Percentiles rank a stretch among this genome's conserved stretches.
Conservation (phyloP, 2,329 filamentous ascomycete species). For the Pseudogymnoascus sp. region DNA sequence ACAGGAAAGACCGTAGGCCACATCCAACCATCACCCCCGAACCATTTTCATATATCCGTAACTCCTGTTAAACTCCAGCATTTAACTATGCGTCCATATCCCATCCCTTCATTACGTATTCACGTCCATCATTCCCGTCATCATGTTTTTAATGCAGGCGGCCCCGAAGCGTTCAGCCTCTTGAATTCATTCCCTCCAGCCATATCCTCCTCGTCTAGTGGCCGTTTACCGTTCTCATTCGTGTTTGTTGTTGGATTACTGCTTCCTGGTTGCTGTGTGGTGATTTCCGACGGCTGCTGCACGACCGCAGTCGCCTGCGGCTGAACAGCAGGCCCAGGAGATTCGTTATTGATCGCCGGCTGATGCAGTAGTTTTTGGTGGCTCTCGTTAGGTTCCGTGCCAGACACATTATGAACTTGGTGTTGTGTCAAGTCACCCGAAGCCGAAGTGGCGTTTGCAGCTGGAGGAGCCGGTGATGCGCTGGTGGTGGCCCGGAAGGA, state of each 20-base stretch:
- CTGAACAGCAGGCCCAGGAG: neutral
- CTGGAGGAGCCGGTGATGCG: slow-evolving; percentile 18
- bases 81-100: slow-evolving; percentile 1
- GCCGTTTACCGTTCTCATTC: slow-evolving; percentile 16
- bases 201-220: slow-evolving; percentile 19
- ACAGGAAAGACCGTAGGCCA: neutral
- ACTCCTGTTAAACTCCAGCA: slow-evolving; percentile 1
- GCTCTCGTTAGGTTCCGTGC: neutral
- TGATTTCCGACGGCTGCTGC: neutral
- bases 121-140: slow-evolving; percentile 1
- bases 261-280: neutral
- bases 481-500: slow-evolving; percentile 10
- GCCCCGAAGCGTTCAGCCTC: slow-evolving; percentile 17
- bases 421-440: neutral
- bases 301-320: neutral
- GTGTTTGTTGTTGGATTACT: slow-evolving; percentile 10
- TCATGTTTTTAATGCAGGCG: slow-evolving; percentile 18
- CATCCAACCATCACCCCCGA: neutral
- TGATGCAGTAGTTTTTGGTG: neutral
- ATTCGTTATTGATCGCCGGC: neutral
- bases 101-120: slow-evolving; percentile 3
- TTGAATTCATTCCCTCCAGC: slow-evolving; percentile 14
- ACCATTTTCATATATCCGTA: slow-evolving; percentile 5
- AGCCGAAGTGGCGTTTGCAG: slow-evolving; percentile 13
- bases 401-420: neutral